Evolutionary conservation across 345 rosid genomes (phyloP).

Genomic region (Litchi chinensis): DNA sequence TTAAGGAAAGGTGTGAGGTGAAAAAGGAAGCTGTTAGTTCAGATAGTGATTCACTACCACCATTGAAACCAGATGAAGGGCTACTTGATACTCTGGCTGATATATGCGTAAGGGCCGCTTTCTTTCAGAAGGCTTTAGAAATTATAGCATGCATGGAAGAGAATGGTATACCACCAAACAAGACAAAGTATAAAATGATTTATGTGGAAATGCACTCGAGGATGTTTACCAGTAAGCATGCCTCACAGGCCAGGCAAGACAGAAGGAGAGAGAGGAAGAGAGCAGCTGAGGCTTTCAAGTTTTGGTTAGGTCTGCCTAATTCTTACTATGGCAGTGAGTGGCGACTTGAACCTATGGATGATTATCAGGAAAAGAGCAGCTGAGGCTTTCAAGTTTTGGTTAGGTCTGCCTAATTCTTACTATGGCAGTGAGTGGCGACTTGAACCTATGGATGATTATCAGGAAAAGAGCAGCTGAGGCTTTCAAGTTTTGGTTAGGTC

Average conservation of each 20-base stretch:
- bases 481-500: constrained; percentile 93
- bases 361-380: constrained; percentile 71
- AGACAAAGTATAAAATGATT: constrained; percentile 81
- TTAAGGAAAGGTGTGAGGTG: constrained; percentile 60
- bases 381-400: constrained; percentile 96
- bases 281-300: constrained; percentile 96
- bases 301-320: constrained; percentile 94
- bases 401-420: constrained; percentile 91
- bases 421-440: constrained; percentile 85
- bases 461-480: constrained; percentile 93
- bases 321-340: constrained; percentile 90
- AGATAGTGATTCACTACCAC: constrained; percentile 42
- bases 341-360: constrained; percentile 49
- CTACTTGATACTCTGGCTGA: constrained; percentile 77
- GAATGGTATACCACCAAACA: constrained; percentile 79
- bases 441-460: constrained; percentile 38
- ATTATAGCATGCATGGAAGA: constrained; percentile 95
- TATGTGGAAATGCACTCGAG: constrained; percentile 96
- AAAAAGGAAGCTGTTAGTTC: constrained; percentile 34
- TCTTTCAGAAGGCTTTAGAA: constrained; percentile 88
- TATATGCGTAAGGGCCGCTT: constrained; percentile 85
- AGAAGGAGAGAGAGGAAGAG: constrained; percentile 79
- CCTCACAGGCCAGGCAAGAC: constrained; percentile 81
- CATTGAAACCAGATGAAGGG: constrained; percentile 74
- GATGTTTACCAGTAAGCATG: constrained; percentile 96